These are phyloP conservation scores for Cyathus striatus DNA, from an alignment of 768 basidiomycete genomes.

Conservation along the genomic window DNA sequence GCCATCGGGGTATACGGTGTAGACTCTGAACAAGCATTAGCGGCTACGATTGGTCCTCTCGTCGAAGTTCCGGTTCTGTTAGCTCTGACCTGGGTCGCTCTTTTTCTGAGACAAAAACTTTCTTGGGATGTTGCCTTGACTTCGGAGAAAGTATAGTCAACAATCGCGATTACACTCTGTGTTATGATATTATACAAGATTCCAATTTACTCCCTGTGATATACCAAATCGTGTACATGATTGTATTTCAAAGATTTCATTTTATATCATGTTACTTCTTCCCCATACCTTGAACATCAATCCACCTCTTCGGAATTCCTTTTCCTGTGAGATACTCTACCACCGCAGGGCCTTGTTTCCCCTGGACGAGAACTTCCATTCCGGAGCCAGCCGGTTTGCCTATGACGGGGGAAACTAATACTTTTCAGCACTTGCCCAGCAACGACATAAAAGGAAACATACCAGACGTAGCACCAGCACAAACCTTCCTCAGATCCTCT, in stretches of 20 bases:
- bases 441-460: conserved; percentile 12
- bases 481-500: conserved; percentile 70
- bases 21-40: conserved; percentile 72
- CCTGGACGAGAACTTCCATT: conserved; percentile 79
- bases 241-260: no score
- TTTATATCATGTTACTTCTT: conserved; percentile 39
- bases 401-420: conserved; percentile 46
- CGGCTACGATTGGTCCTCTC: conserved; percentile 76
- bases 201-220: no score
- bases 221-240: no score
- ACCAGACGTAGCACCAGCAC: conserved; percentile 81
- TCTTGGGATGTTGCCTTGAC: conserved; percentile 23
- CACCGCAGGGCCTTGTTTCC: conserved; percentile 68
- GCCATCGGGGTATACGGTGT: conserved; percentile 76
- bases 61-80: conserved; percentile 79
- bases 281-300: conserved; percentile 46
- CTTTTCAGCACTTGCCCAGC: not conserved
- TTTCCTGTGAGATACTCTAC: conserved; percentile 59
- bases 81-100: conserved; percentile 59
- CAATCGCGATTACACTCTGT: not conserved
- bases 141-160: not conserved
- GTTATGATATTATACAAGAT: not conserved
- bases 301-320: conserved; percentile 83
- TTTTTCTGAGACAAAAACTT: conserved; percentile 35
- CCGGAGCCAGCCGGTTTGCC: conserved; percentile 44